These are phyloP conservation scores for Ceratobasidium sp. DNA, from an alignment of 1,284 basidiomycete species.

Conservation along the genomic window DNA sequence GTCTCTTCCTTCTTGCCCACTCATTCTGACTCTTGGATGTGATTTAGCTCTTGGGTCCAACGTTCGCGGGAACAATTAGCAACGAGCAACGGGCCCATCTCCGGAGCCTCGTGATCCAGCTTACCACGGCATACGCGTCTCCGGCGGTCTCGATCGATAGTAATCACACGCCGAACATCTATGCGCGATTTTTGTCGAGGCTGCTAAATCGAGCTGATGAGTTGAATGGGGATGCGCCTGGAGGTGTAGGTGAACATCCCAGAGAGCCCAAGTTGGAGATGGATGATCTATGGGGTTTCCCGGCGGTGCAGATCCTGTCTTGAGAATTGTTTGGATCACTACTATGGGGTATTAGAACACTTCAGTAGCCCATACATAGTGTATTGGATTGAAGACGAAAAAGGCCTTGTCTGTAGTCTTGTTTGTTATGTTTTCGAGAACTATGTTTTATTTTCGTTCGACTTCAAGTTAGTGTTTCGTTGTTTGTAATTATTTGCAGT, in stretches of 20 bases:
- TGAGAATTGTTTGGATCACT: too few relatives aligned
- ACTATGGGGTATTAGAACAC: too few relatives aligned
- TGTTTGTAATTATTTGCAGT: too few relatives aligned
- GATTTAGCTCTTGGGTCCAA: conserved; percentile 25
- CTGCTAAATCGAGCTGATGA: conserved; percentile 32
- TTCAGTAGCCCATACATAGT: too few relatives aligned
- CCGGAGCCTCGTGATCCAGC: conserved; percentile 14
- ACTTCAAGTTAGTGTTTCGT: too few relatives aligned
- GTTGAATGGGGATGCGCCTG: conserved; percentile 10
- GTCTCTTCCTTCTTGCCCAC: not conserved
- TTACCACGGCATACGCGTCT: conserved; percentile 28
- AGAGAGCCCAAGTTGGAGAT: conserved; percentile 19
- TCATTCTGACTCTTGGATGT: not conserved
- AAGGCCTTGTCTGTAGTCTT: too few relatives aligned
- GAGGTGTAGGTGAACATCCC: not conserved
- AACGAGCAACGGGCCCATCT: conserved; percentile 4
- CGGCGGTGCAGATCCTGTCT: conserved; percentile 7
- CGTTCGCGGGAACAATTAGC: conserved; percentile 8
- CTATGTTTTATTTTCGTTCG: too few relatives aligned
- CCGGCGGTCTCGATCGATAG: conserved; percentile 20
- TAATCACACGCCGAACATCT: conserved; percentile 32
- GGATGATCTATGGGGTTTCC: conserved; percentile 14
- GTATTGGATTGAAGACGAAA: too few relatives aligned
- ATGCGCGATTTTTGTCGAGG: conserved; percentile 22
- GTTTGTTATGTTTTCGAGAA: too few relatives aligned